Conservation (phyloP, 768 basidiomycete genomes). For the Agrocybe pediades region DNA sequence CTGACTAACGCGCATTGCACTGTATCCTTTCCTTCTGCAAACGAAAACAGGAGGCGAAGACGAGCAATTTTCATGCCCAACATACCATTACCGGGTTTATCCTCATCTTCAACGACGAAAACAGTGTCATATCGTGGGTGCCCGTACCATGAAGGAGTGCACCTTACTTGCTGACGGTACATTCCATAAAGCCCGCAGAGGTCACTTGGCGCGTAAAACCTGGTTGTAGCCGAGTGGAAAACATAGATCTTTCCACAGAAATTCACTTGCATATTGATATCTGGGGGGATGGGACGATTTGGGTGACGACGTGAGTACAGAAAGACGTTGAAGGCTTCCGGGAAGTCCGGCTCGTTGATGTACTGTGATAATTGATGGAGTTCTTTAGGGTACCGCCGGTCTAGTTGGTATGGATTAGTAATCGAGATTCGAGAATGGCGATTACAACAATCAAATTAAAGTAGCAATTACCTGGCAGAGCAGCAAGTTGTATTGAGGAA, state of each 20-base stretch:
- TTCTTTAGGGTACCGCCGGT: conserved; percentile 16
- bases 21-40: conserved; percentile 10
- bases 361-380: conserved; percentile 14
- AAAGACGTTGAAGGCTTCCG: conserved; percentile 11
- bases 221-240: conserved; percentile 25
- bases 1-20: conserved; percentile 29
- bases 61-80: conserved; percentile 26
- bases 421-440: neutral
- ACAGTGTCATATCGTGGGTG: neutral
- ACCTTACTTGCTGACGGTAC: conserved; percentile 26
- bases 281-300: neutral
- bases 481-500: conserved; percentile 8
- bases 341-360: conserved; percentile 14
- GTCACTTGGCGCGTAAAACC: conserved; percentile 31
- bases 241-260: conserved; percentile 23
- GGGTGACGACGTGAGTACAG: conserved; percentile 15
- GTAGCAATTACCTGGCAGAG: neutral
- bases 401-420: conserved; percentile 2
- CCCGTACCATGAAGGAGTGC: conserved; percentile 24
- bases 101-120: neutral
- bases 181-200: conserved; percentile 27
- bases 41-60: conserved; percentile 31
- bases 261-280: conserved; percentile 5
- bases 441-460: neutral
- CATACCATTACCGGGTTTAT: neutral